Evolutionary conservation across 2,329 filamentous ascomycete species (phyloP), one percentile per base, ranked within the genome.

Genomic region (Trichophyton schoenleinii): DNA sequence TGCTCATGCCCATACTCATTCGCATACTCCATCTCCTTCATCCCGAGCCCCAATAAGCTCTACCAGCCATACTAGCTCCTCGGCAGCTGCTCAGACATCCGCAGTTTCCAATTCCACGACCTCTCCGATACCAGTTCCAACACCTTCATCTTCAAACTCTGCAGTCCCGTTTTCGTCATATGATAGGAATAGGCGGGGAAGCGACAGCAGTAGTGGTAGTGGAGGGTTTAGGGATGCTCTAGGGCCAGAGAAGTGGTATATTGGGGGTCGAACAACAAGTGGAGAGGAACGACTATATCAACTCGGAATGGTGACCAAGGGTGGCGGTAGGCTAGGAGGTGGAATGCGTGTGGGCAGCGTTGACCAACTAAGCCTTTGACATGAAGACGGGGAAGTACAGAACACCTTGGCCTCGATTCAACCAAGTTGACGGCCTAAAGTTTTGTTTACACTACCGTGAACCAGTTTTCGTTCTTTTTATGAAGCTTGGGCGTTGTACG

Each of bases 201-300:
- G 77, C 62, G 77, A 79, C 63, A 77, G 73, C 44, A 78, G 76
- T 20, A 77, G 70, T 53, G 75, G 75, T 18, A 78, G 74, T 1
- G 75, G 75, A 13, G 78, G 77, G 1, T 79, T 79, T 61, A 70
- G 76, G 6, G 78, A 79, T 67, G 74, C 75, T 0, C 63, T 78
- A 8, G 76, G 77, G 0, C 70, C 73, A 1, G 77, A 79, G 68
- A 79, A 79, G 65, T 80, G 78, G 78, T 80, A 79, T 68, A 77
- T 80, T 28, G 78, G 78, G 3, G 78, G 78, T 3, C 70, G 75
- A 41, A 79, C 75, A 22, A 72, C 75, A 9, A 71, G 67, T 15
- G 78, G 78, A 0, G 78, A 80, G 67, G 78, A 80, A 63, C 72
- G 75, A 57, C 78, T 79, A 61, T 79, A 79, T 61, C 71, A 74